Evolutionary conservation across 192 early-diverging fungal genomes (phyloP).

Genomic region (Thamnidium elegans): DNA sequence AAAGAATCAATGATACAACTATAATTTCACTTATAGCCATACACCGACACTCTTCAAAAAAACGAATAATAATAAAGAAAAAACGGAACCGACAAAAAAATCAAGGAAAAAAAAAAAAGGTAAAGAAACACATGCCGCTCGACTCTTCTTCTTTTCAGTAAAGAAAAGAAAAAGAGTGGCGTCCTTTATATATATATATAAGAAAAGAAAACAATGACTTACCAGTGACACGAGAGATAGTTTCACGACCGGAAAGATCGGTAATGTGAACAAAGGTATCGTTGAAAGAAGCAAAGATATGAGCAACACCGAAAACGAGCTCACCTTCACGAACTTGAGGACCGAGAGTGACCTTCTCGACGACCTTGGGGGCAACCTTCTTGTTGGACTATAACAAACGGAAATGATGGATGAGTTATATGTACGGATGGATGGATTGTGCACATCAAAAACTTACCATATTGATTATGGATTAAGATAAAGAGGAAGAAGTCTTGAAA

Average conservation of each 20-base stretch:
- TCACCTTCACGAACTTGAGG: constrained; percentile 97
- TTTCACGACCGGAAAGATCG: constrained; percentile 99
- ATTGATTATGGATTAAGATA: background rate
- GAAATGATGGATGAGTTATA: background rate
- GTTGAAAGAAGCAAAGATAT: constrained; percentile 99
- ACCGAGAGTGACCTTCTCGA: constrained; percentile 89
- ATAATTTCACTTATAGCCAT: too few relatives aligned
- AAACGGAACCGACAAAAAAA: background rate
- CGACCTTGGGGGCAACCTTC: constrained; percentile 20
- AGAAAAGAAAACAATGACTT: constrained; percentile 42
- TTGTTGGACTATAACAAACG: constrained; percentile 32
- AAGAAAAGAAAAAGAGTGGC: background rate
- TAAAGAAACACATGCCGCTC: constrained; percentile 4
- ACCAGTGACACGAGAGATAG: constrained; percentile 98
- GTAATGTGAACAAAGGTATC: constrained; percentile 99
- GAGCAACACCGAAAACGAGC: constrained; percentile 98
- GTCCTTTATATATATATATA: background rate
- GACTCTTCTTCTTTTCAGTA: background rate
- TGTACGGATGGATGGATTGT: background rate
- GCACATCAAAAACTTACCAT: background rate
- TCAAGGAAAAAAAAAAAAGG: background rate
- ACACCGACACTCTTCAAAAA: too few relatives aligned
- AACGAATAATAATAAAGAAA: too few relatives aligned
- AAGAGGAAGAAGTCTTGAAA: background rate
- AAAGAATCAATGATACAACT: too few relatives aligned